Base-by-base conservation (phyloP, 2,329 filamentous ascomycete species). In the Fusarium haematococcum region DNA sequence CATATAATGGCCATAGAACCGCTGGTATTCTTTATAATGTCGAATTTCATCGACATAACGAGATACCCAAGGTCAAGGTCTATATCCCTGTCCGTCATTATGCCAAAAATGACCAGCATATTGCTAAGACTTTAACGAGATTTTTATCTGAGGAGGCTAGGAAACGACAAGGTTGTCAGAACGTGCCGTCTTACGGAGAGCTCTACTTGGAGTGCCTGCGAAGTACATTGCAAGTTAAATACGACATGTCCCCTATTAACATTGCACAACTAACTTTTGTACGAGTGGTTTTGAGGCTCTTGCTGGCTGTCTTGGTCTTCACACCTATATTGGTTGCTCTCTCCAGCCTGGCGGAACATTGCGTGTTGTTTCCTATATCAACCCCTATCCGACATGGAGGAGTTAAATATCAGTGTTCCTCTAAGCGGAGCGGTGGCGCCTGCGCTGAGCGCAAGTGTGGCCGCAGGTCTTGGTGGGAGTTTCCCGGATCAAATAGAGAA, bases 1-100 rank as follows among this genome's bases (percentile, higher is more conserved):
- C 71, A 0, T 20, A 50, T 10, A 76, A 23, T 0, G 14, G 43
- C n/a, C 81, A 83, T 60, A 77, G 81, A 2, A 83, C 82, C 8
- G 78, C 77, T 1, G 82, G 82, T 7, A 76, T 83, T 20, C 77
- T 83, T 5, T 83, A 81, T 70, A 78, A 83, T 52, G 69, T 81
- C 50, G 82, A 83, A 65, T 70, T 83, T n/a, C 65, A 56, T 14
- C 52, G 68, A 8, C 65, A 70, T 13, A 69, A 58, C 9, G 18
- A 32, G 6, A n/a, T 25, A 1, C 81, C 82, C 0, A 76, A 73
- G 18, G 70, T 77, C 1, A 83, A 83, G 70, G 70, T 80, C 2
- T 83, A 83, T 58, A 70, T 83, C n/a, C 82, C 82, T 1, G 82
- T 82, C 0, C 75, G 81, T 1, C 82, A 83, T 64, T 84, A 83